Percentiles rank a stretch among this genome's conserved stretches.
Conservation (phyloP, 1,284 basidiomycete species). For the Schizophyllum commune region DNA sequence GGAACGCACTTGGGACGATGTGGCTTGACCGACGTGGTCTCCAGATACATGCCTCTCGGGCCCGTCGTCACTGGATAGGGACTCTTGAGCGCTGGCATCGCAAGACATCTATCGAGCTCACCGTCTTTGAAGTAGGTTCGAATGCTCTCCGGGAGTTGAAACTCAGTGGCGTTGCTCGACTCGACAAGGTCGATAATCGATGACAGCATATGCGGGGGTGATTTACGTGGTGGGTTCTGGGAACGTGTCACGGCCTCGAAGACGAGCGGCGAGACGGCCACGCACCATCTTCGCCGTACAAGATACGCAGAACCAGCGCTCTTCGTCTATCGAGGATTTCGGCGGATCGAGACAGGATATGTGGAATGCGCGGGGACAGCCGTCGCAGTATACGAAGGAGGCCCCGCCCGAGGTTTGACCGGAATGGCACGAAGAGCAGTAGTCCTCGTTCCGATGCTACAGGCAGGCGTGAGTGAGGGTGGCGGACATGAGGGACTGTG, state of each 20-base stretch:
- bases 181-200: constrained; percentile 65
- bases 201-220: constrained; percentile 53
- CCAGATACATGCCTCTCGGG: constrained; percentile 69
- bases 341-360: constrained; percentile 95
- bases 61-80: constrained; percentile 57
- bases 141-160: constrained; percentile 85
- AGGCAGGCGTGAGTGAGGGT: constrained; percentile 12
- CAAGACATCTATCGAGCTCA: constrained; percentile 27
- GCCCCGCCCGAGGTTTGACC: constrained; percentile 33
- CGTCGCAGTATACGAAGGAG: constrained; percentile 89
- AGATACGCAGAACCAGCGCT: constrained; percentile 86
- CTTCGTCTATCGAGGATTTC: constrained; percentile 80
- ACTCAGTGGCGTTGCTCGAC: constrained; percentile 69
- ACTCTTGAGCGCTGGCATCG: constrained; percentile 9
- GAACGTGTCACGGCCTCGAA: constrained; percentile 15
- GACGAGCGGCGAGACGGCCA: constrained; percentile 10
- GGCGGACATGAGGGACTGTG: constrained; percentile 28
- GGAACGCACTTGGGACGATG: constrained; percentile 68
- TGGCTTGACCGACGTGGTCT: constrained; percentile 70
- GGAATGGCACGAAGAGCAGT: constrained; percentile 86
- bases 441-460: constrained; percentile 72
- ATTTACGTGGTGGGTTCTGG: constrained; percentile 60
- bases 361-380: constrained; percentile 94
- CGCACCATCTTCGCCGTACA: constrained; percentile 65
- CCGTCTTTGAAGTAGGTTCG: constrained; percentile 83